These are phyloP conservation scores for Strobilomyces echinocephalus DNA, from an alignment of 768 basidiomycete genomes.

Conservation along the genomic window DNA sequence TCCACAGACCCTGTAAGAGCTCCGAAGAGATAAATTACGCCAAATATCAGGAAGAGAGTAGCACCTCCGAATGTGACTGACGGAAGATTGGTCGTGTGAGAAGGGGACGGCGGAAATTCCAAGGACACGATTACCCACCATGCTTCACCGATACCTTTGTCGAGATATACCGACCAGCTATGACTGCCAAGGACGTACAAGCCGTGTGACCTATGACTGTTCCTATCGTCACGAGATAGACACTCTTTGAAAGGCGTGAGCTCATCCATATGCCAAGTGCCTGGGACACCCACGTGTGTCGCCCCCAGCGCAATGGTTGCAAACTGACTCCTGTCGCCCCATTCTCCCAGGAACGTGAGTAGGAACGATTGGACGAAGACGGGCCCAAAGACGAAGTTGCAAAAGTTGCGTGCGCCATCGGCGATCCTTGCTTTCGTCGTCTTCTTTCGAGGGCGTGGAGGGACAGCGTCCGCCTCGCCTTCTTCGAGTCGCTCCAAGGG, in stretches of 20 bases:
- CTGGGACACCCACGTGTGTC: slow-evolving; percentile 66
- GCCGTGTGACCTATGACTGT: slow-evolving; percentile 84
- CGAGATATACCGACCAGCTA: slow-evolving; percentile 90
- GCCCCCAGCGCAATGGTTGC: slow-evolving; percentile 95
- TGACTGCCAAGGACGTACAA: slow-evolving; percentile 85
- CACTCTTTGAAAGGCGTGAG: slow-evolving; percentile 55
- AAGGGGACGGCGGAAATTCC: neutral
- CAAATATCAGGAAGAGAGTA: slow-evolving; percentile 77
- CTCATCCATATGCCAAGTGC: neutral
- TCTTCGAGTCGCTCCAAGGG: slow-evolving; percentile 77
- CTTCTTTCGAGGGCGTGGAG: slow-evolving; percentile 14
- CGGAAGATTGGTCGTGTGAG: neutral
- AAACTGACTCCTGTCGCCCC: slow-evolving; percentile 97
- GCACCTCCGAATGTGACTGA: slow-evolving; percentile 86
- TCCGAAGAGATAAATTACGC: slow-evolving; percentile 72
- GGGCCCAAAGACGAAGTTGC: slow-evolving; percentile 77
- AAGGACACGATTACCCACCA: slow-evolving; percentile 46
- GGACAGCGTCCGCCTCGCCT: slow-evolving; percentile 36
- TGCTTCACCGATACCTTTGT: slow-evolving; percentile 93
- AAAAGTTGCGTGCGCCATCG: slow-evolving; percentile 79
- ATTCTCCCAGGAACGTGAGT: slow-evolving; percentile 96
- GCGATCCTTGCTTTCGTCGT: slow-evolving; percentile 25
- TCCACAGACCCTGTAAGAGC: slow-evolving; percentile 34
- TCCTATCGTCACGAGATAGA: slow-evolving; percentile 85
- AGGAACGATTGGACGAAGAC: slow-evolving; percentile 95